Conservation (phyloP, 2,329 filamentous ascomycete genomes). For the Beauveria rudraprayagi region DNA sequence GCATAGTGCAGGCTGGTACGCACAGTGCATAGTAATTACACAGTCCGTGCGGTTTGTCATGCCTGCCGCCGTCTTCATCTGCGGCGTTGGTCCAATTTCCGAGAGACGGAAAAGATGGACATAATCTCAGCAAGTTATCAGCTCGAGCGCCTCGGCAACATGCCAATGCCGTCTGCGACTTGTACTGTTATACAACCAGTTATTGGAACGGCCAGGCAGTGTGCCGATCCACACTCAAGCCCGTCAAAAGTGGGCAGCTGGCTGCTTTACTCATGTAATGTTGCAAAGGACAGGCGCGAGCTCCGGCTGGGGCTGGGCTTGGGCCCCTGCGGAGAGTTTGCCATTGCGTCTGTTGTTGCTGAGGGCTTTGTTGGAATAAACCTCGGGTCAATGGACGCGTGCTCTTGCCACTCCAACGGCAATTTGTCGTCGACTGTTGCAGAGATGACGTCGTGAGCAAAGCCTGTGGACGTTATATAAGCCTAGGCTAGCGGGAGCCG, state of each 20-base stretch:
- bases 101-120: not conserved
- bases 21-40: not conserved
- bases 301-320: not conserved
- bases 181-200: not conserved
- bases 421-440: too few species aligned
- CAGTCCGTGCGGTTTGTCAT: constrained; percentile 1
- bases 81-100: not conserved
- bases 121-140: too few species aligned
- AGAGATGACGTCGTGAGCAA: not conserved
- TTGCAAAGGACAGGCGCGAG: not conserved
- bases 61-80: constrained; percentile 1
- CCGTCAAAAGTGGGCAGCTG: not conserved
- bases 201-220: not conserved
- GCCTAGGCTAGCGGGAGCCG: constrained; percentile 1
- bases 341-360: not conserved
- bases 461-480: not conserved
- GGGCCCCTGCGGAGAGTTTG: not conserved
- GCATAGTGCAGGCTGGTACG: not conserved
- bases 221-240: not conserved
- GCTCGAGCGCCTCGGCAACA: too few species aligned
- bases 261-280: not conserved
- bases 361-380: not conserved
- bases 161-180: not conserved
- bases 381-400: not conserved
- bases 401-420: not conserved